Evolutionary conservation across 768 basidiomycete species (phyloP), one percentile per base, ranked within the genome.

Genomic region (Daedalea quercina): DNA sequence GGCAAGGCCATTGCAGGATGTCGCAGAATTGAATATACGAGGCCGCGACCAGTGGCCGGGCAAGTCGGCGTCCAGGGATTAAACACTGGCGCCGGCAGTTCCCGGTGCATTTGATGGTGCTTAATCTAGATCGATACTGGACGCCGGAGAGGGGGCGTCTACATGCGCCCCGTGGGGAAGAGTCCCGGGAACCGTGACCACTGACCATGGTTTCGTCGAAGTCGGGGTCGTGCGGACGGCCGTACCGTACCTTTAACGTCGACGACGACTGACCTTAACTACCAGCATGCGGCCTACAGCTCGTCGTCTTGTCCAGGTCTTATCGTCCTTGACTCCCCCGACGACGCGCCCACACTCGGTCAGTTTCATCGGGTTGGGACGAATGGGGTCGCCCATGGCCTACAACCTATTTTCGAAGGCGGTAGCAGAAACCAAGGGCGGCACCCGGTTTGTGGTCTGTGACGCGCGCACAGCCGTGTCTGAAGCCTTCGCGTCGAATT

Each of bases 331-430:
- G n/a, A 51, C 41, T 13, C 35, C 34, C 33, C 58, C 33, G 15
- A 50, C 45, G 47, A 55, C 46, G 49, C 63, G 63, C 47, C 58
- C 50, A 20, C 78, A 72, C 50, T 80, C 76, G 65, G 80, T 83
- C 31, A 83, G 81, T 50, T 93, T 94, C 71, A 85, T 94, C 49
- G 91, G 92, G 9, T 79, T 94, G 12, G 91, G 91, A 37, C 78
- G 84, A 42, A 94, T 94, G 91, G 91, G 91, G 40, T 81, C 80
- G 42, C 85, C 90, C 67, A 94, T 94, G 92, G 79, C 82, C 13
- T 77, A 75, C 67, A 94, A 94, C 67, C 77, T 93, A 47, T 90
- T 92, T 72, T 83, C 84, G 0, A 90, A 89, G 66, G 77, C 78
- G 57, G 71, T 81, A 53, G 73, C 76, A n/a, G 70, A 78, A 41